Conservation (phyloP, 176 grass and related monocot species). For the Musa schizocarpa region DNA sequence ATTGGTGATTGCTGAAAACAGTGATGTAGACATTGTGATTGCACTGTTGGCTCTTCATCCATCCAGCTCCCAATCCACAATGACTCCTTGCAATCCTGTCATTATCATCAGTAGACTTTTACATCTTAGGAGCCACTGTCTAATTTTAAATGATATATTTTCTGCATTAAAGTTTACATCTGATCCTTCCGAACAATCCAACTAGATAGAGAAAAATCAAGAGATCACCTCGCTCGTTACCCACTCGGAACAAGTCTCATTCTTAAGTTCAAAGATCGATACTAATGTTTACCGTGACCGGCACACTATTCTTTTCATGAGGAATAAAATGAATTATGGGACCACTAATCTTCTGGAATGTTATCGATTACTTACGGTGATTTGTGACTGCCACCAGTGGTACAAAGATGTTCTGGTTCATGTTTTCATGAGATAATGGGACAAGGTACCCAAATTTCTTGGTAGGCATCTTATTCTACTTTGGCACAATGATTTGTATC, state of each 20-base stretch:
- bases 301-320: background rate
- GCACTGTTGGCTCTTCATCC: background rate
- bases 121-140: too few species aligned
- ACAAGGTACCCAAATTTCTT: background rate
- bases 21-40: background rate
- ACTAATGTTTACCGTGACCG: too few species aligned
- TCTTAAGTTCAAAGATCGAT: too few species aligned
- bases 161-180: too few species aligned
- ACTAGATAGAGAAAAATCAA: too few species aligned
- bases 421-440: background rate
- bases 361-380: background rate
- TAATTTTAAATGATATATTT: too few species aligned
- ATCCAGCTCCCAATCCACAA: too few species aligned
- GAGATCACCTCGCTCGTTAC: too few species aligned
- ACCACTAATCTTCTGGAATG: constrained; percentile 8
- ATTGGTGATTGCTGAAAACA: background rate
- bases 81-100: background rate
- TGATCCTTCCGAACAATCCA: too few species aligned
- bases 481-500: background rate
- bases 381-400: background rate
- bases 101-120: background rate
- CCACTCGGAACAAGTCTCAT: too few species aligned
- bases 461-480: background rate
- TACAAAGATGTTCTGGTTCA: too few species aligned
- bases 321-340: background rate